Evolutionary conservation across 208 protist genomes (phyloP).

Genomic region (Herpetomonas tarakana): DNA sequence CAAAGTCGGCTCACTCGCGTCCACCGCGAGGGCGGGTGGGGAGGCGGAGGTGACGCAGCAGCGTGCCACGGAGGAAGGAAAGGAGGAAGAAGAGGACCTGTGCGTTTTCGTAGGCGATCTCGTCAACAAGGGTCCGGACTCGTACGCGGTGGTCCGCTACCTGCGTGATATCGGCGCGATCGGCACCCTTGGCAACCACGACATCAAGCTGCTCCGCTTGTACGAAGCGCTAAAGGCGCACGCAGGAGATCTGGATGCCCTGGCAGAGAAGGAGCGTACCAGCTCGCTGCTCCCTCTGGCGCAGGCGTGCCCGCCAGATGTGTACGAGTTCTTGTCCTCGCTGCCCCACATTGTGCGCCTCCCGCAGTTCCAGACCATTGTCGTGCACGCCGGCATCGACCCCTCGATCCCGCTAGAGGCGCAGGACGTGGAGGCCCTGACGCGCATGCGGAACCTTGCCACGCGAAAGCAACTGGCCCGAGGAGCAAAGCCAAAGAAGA

Average conservation of each 20-base stretch:
- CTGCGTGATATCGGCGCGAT: slow-evolving; percentile 51
- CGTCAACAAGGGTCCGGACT: slow-evolving; percentile 83
- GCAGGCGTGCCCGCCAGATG: slow-evolving; percentile 33
- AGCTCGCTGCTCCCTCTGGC: slow-evolving; percentile 48
- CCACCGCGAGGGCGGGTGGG: slow-evolving; percentile 8
- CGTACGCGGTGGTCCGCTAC: slow-evolving; percentile 52
- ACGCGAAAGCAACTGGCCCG: slow-evolving; percentile 4
- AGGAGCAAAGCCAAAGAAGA: slow-evolving; percentile 2
- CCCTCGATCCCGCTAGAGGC: slow-evolving; percentile 35
- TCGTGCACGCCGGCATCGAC: slow-evolving; percentile 79
- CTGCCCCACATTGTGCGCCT: slow-evolving; percentile 71
- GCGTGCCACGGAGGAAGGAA: too few species aligned
- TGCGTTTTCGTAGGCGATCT: slow-evolving; percentile 74
- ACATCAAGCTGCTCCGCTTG: slow-evolving; percentile 54
- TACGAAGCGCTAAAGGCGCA: slow-evolving; percentile 20
- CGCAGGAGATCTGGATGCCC: not conserved
- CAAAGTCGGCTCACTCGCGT: slow-evolving; percentile 9
- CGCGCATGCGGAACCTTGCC: slow-evolving; percentile 52
- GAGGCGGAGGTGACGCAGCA: too few species aligned
- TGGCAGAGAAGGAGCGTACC: slow-evolving; percentile 25
- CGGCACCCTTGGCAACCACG: slow-evolving; percentile 79
- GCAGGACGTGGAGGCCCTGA: slow-evolving; percentile 42
- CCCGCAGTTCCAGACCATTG: slow-evolving; percentile 39
- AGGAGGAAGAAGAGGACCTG: slow-evolving; percentile 25
- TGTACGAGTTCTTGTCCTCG: slow-evolving; percentile 38